Evolutionary conservation across 2,329 filamentous ascomycete genomes (phyloP), one percentile per base, ranked within the genome.

Genomic region (Huntiella abstrusa): DNA sequence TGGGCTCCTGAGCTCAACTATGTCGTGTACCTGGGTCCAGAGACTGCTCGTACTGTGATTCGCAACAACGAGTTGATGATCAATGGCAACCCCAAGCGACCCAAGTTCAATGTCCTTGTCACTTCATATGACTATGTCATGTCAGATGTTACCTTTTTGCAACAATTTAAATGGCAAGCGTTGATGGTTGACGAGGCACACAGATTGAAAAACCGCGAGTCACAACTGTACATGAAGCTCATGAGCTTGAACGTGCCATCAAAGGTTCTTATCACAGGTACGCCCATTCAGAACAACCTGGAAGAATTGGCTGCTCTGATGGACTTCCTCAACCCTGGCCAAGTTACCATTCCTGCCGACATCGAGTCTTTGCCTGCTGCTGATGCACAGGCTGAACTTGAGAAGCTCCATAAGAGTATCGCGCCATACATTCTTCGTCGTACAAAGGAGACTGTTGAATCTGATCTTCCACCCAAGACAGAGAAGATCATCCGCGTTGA

Each of bases 401-500:
- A 82, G 48, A 78, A 86, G 48, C 72, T 98, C 36, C 92, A 91
- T 49, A 75, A 76, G 45, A 76, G 83, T 17, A 93, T 98, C 54
- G 81, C 88, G 15, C 91, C 91, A 2, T 96, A 83, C 59, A 96
- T 98, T 68, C 70, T 98, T 45, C 84, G 91, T 35, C 81, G 91
- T 44, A 96, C 91, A 13, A 98, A 98, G 62, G 84, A 94, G 58
- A 95, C 91, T 48, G 92, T 98, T 5, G 91, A 96, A 60, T 93
- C 87, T 16, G 91, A 98, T 54, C 67, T 98, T 19, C 91, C 91
- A 10, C 86, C 88, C 1, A 98, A 98, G 67, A 94, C 85, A 0
- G 91, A 98, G 60, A 98, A 96, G 67, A 98, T 98, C 53, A 93
- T 98, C 59, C 85, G 92, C 47, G 91, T 98, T 36, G 91, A 96